Percentiles rank a stretch among this genome's conserved stretches.
Conservation (phyloP, 106 monocot genomes). For the Dioscorea zingiberensis region DNA sequence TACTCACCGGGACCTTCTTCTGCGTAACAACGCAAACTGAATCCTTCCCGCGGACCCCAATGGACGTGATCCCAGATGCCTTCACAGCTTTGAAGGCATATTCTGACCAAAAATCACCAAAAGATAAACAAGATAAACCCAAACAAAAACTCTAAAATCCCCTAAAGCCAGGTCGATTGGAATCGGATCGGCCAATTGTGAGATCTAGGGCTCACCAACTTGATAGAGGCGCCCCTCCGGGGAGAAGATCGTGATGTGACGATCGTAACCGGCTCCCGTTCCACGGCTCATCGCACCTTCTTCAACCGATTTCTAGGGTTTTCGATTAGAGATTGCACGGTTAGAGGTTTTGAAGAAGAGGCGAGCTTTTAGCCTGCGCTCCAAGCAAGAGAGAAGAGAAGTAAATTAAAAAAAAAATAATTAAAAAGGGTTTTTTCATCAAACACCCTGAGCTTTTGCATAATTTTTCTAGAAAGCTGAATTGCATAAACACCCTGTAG, state of each 20-base stretch:
- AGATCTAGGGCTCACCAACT: constrained; percentile 65
- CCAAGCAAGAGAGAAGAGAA: no score
- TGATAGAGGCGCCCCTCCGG: constrained; percentile 97
- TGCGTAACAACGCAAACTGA: constrained; percentile 80
- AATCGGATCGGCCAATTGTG: no score
- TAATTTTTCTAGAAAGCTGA: no score
- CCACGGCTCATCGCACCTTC: constrained; percentile 74
- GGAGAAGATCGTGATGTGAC: constrained; percentile 99
- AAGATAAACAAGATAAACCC: neutral
- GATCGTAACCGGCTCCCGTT: constrained; percentile 94
- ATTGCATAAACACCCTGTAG: no score
- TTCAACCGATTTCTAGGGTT: neutral
- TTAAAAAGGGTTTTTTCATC: no score
- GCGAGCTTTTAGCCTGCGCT: neutral
- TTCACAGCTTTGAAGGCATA: constrained; percentile 92
- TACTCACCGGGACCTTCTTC: constrained; percentile 80
- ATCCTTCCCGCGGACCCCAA: constrained; percentile 72
- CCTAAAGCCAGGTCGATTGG: neutral
- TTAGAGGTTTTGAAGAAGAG: neutral
- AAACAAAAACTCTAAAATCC: constrained; percentile 1
- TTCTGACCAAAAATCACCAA: constrained; percentile 27
- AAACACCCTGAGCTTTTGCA: no score
- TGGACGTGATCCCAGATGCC: constrained; percentile 64
- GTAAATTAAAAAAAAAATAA: neutral
- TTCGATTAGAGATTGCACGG: neutral